Conservation (phyloP, 306 rosid genomes). For the Acacia acuminata region DNA sequence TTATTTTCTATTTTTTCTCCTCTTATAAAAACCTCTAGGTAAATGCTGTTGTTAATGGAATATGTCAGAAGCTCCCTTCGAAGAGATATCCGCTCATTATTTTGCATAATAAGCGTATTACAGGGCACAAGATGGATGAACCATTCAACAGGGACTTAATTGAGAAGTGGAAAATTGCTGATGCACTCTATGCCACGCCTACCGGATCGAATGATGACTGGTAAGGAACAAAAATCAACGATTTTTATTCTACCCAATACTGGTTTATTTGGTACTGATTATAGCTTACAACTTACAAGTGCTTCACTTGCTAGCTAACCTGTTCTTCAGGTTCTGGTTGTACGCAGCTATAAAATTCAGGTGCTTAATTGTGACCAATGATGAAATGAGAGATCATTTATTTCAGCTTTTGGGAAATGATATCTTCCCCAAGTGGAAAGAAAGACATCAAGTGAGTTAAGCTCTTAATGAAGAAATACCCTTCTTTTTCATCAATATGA, state of each 20-base stretch:
- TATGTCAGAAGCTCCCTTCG: conserved; percentile 74
- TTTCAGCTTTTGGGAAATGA: conserved; percentile 94
- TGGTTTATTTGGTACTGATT: conserved; percentile 5
- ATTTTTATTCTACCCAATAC: not conserved
- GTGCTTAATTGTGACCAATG: conserved; percentile 87
- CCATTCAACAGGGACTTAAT: conserved; percentile 64
- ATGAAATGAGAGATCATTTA: conserved; percentile 94
- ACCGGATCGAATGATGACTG: conserved; percentile 93
- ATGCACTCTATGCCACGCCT: conserved; percentile 89
- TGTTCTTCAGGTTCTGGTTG: conserved; percentile 95
- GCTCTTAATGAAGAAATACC: conserved; percentile 23
- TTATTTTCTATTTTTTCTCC: conserved; percentile 17
- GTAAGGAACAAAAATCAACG: conserved; percentile 46
- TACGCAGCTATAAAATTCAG: conserved; percentile 95
- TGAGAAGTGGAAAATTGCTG: conserved; percentile 77
- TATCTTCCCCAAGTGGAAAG: conserved; percentile 97
- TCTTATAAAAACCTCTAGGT: conserved; percentile 48
- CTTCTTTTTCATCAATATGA: not conserved
- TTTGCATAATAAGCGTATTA: conserved; percentile 80
- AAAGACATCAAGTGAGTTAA: conserved; percentile 89
- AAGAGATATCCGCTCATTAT: conserved; percentile 85
- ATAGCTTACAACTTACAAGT: not conserved
- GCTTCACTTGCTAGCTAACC: conserved; percentile 39
- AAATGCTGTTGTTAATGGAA: conserved; percentile 70
- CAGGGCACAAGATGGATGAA: conserved; percentile 67